Base-by-base conservation (phyloP, 345 rosid species). In the Kernera saxatilis region DNA sequence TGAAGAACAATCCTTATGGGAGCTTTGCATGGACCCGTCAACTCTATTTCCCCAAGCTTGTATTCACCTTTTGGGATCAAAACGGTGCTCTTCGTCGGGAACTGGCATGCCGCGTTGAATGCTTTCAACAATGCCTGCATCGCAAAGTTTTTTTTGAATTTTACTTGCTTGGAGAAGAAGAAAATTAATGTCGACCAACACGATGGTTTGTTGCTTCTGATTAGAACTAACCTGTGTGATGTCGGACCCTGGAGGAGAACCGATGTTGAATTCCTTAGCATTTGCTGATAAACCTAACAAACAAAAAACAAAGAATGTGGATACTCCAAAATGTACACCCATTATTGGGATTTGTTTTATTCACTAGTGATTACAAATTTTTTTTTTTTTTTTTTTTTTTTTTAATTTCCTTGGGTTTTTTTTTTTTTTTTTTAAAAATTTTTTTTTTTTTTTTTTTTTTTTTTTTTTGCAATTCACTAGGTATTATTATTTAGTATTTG, bases 21-120 rank as follows among this genome's bases (percentile, higher is more conserved):
- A 43, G 66, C 67, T 70, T 70, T 76, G 67, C 79, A 76, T 27
- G 79, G 79, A 55, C 79, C 79, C 5, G 3, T 0, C 70, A 76
- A 29, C 36, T 52, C 50, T 10, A 76, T 49, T 21, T 45, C 39
- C 0, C 76, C 23, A 27, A 76, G 66, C 43, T 63, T 62, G 76
- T 76, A 76, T 36, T 56, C 59, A 46, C 79, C 79, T 70, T 61
- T 55, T 21, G 79, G 76, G 71, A 76, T 64, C 22, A 69, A 0
- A 5, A 76, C 67, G 1, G 54, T 63, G 13, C 53, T 55, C 43
- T 21, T 63, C 3, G 44, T 30, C 1, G 71, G 74, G 37, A 2
- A 27, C 26, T 76, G 67, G 59, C 79, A 76, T 53, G 79, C 79
- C 29, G 54, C 67, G 0, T 37, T 70, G 75, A 63, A 76, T n/a